Evolutionary conservation across 371 early-diverging fungal species (phyloP).

Genomic region (Phascolomyces articulosus): DNA sequence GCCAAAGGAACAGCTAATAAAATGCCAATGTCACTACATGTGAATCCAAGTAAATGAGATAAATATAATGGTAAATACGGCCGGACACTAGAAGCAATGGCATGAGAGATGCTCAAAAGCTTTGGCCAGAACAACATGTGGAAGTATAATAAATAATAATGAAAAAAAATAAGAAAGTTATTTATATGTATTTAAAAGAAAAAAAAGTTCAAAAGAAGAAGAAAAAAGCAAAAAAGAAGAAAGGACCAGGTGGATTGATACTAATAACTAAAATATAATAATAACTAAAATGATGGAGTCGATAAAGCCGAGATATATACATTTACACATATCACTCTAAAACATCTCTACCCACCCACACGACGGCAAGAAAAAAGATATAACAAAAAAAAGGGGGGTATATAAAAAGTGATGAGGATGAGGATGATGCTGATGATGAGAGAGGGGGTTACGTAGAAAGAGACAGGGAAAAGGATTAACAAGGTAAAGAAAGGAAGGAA

Average conservation of each 20-base stretch:
- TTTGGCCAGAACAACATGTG: conserved; percentile 45
- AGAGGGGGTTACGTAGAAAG: not conserved
- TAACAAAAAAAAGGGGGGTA: not conserved
- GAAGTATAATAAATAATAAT: not conserved
- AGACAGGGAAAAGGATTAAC: not conserved
- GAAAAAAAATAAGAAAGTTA: not conserved
- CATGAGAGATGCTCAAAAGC: conserved; percentile 40
- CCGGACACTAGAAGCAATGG: conserved; percentile 39
- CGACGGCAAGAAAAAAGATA: not conserved
- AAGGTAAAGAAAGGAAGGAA: too few species aligned
- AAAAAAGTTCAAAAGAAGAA: not conserved
- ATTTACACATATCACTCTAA: too few species aligned
- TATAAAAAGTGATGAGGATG: too few species aligned
- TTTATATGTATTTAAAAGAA: not conserved
- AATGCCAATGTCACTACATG: conserved; percentile 24
- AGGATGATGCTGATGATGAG: too few species aligned
- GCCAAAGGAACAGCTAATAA: conserved; percentile 21
- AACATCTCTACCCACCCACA: not conserved
- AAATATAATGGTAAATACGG: conserved; percentile 37
- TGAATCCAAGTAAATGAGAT: conserved; percentile 33
- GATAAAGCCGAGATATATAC: not conserved
- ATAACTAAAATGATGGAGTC: not conserved
- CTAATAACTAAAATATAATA: too few species aligned
- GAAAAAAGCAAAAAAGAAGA: not conserved
- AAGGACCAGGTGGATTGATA: not conserved